These are phyloP conservation scores for Magnaporthiopsis incrustans DNA, from an alignment of 2,329 filamentous ascomycete genomes.

Conservation along the genomic window DNA sequence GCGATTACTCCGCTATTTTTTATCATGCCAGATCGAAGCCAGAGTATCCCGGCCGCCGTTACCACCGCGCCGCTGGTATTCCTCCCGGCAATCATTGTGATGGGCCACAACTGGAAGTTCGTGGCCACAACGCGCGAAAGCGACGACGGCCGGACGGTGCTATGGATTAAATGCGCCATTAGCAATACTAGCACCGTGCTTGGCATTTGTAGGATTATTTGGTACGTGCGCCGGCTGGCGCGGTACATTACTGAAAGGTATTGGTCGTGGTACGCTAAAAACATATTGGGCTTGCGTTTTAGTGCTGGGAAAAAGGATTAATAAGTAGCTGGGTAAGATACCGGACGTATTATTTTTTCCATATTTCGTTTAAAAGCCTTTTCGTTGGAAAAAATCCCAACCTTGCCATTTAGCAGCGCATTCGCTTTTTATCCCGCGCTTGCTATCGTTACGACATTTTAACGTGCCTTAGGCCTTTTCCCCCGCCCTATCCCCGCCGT, in stretches of 20 bases:
- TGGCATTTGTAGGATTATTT: background rate
- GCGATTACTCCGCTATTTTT: background rate
- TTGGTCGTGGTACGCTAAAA: background rate
- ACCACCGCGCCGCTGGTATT: background rate
- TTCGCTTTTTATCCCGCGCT: no score
- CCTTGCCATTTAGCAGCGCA: no score
- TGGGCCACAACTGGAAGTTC: no score
- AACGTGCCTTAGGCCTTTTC: no score
- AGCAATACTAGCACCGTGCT: background rate
- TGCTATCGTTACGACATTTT: no score
- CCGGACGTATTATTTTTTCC: no score
- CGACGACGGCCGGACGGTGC: background rate
- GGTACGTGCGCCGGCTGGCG: background rate
- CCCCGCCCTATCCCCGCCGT: no score
- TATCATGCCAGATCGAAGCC: background rate
- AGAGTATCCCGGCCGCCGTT: no score
- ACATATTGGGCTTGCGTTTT: background rate
- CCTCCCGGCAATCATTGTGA: conserved; percentile 1
- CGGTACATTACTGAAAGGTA: background rate
- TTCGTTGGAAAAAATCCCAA: no score
- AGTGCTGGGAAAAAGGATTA: background rate
- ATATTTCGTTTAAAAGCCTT: no score
- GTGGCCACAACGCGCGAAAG: background rate
- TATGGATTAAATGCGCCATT: background rate
- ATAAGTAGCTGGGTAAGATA: no score